A percentile compares a stretch with the other conserved stretches of the same genome.
Evolutionary conservation across 306 rosid genomes (phyloP).

Genomic region (Canavalia ensiformis): DNA sequence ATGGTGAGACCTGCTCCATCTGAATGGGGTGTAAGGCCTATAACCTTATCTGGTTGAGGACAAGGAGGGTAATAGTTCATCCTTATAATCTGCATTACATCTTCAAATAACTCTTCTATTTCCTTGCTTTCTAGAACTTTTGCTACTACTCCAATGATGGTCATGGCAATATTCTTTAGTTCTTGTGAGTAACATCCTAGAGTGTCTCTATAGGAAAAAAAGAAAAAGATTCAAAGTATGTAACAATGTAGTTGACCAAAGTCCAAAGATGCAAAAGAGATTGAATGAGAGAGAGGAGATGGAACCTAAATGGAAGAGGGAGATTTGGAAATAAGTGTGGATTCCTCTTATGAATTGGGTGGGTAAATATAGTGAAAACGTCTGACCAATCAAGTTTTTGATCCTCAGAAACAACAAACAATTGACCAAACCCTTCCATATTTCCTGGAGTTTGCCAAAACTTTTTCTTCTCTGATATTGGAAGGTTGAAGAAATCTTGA

Average conservation of each 20-base stretch:
- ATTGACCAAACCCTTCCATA: conserved; percentile 67
- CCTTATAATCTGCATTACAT: conserved; percentile 39
- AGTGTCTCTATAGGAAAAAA: conserved; percentile 47
- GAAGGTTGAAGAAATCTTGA: conserved; percentile 53
- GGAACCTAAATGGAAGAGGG: conserved; percentile 52
- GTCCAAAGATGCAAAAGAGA: too few species aligned
- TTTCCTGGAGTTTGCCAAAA: conserved; percentile 53
- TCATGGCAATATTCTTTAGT: background rate
- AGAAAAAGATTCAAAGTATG: background rate
- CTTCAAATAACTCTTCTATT: conserved; percentile 41
- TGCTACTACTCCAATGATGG: background rate
- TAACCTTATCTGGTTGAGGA: conserved; percentile 47
- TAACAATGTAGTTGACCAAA: too few species aligned
- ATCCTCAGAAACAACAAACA: conserved; percentile 48
- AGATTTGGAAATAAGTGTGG: conserved; percentile 61
- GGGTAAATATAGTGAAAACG: conserved; percentile 47
- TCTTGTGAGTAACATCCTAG: conserved; percentile 43
- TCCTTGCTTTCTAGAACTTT: conserved; percentile 36
- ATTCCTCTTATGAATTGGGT: conserved; percentile 50
- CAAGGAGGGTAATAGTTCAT: conserved; percentile 59
- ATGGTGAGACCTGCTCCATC: conserved; percentile 49
- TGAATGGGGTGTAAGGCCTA: conserved; percentile 53
- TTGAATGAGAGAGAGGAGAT: background rate
- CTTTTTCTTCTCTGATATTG: conserved; percentile 59
- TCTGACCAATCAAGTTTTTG: conserved; percentile 61